phyloP scores from a whole-genome alignment of 179 eudicot species.

The Nepenthes alata region DNA sequence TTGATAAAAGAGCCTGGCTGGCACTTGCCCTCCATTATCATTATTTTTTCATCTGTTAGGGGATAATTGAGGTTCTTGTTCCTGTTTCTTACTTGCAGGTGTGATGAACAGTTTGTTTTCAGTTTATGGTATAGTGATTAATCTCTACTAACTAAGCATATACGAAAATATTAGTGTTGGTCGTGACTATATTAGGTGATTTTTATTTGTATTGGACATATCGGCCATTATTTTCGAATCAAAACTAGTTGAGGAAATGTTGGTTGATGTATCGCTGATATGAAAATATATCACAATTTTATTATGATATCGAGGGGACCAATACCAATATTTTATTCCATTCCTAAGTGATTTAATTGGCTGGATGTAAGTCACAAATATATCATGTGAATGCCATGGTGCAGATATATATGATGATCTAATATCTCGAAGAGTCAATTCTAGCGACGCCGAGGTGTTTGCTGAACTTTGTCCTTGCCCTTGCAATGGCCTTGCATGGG shows the following conservation, averaged over 20 bases:
- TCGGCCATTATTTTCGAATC: too few relatives aligned
- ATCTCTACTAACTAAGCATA: neutral
- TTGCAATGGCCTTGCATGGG: conserved; percentile 89
- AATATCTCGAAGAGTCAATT: conserved; percentile 81
- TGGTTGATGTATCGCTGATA: too few relatives aligned
- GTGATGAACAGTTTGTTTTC: conserved; percentile 94
- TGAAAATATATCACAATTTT: too few relatives aligned
- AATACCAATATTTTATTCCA: too few relatives aligned
- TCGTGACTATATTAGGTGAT: too few relatives aligned
- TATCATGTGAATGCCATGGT: conserved; percentile 5
- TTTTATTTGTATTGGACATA: too few relatives aligned
- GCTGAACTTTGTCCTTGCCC: conserved; percentile 97
- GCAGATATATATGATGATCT: conserved; percentile 92
- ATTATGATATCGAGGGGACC: too few relatives aligned
- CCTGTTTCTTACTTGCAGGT: conserved; percentile 34
- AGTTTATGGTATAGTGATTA: conserved; percentile 45
- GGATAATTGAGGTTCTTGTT: neutral
- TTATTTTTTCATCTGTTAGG: neutral
- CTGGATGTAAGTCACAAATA: neutral
- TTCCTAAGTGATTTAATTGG: neutral
- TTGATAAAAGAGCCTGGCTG: neutral
- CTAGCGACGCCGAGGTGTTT: conserved; percentile 97
- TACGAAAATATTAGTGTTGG: too few relatives aligned
- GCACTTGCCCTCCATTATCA: neutral
- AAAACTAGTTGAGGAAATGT: too few relatives aligned